These are phyloP conservation scores for Geosmithia morbida DNA, from an alignment of 2,329 filamentous ascomycete species.

Conservation along the genomic window DNA sequence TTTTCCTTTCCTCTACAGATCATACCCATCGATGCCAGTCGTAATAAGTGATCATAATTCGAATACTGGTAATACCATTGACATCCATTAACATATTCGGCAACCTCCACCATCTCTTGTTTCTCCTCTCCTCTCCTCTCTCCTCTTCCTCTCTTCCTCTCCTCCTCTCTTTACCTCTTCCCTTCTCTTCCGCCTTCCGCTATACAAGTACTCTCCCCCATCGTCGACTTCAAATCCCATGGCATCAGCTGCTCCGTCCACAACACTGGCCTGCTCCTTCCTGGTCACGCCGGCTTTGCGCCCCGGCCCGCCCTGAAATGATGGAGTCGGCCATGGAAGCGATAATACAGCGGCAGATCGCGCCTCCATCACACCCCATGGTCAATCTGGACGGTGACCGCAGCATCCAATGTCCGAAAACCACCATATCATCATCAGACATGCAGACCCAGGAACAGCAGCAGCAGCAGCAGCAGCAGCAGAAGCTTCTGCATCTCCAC, in stretches of 20 bases:
- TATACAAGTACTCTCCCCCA: not conserved
- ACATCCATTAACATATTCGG: too few species aligned
- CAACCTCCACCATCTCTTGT: not conserved
- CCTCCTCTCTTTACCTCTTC: not conserved
- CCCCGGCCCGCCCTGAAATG: not conserved
- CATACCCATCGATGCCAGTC: too few species aligned
- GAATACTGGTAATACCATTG: too few species aligned
- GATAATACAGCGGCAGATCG: not conserved
- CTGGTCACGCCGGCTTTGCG: not conserved
- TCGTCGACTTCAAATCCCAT: not conserved
- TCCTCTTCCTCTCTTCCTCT: not conserved
- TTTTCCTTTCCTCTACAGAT: too few species aligned
- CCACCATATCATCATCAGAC: too few species aligned
- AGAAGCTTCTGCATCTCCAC: not conserved
- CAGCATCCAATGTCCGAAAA: too few species aligned
- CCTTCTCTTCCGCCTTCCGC: not conserved
- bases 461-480: too few species aligned
- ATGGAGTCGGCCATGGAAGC: not conserved
- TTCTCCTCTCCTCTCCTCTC: not conserved
- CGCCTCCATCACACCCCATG: too few species aligned
- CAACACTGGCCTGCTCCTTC: not conserved
- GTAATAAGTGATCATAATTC: too few species aligned
- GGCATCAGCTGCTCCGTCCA: not conserved
- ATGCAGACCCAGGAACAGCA: too few species aligned
- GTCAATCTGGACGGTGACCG: too few species aligned